Conservation (phyloP, 1,284 basidiomycete species). For the Cutaneotrichosporon dermatis region DNA sequence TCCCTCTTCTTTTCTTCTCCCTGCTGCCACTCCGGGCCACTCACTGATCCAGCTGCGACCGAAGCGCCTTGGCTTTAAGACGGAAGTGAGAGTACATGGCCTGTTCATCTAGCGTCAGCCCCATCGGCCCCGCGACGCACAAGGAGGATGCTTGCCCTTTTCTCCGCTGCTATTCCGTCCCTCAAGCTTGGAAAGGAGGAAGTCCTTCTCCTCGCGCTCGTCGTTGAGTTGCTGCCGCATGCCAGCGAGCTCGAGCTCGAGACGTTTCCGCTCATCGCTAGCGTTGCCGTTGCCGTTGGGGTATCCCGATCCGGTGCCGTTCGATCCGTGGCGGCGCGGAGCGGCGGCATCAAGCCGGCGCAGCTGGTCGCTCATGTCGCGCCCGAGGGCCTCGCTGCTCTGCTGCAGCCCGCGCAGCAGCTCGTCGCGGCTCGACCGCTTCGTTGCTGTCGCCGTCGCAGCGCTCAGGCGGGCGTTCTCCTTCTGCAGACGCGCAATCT, state of each 20-base stretch:
- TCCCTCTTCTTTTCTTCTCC: no score
- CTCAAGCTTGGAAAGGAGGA: constrained; percentile 29
- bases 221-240: constrained; percentile 34
- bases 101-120: constrained; percentile 29
- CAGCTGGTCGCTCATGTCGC: constrained; percentile 45
- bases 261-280: neutral
- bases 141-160: constrained; percentile 16
- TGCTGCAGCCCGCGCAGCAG: constrained; percentile 42
- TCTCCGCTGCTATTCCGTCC: constrained; percentile 17
- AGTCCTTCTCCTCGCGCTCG: constrained; percentile 42
- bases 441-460: constrained; percentile 10
- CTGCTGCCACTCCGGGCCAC: constrained; percentile 7
- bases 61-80: constrained; percentile 37
- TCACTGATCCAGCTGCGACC: constrained; percentile 42
- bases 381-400: constrained; percentile 39
- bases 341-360: constrained; percentile 31
- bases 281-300: no score
- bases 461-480: constrained; percentile 30
- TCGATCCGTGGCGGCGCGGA: neutral
- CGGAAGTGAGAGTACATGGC: constrained; percentile 40
- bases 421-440: constrained; percentile 28
- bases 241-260: constrained; percentile 32
- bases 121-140: constrained; percentile 12
- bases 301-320: neutral
- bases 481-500: constrained; percentile 30